Base-by-base conservation (phyloP, 306 rosid species). In the Datisca glomerata region DNA sequence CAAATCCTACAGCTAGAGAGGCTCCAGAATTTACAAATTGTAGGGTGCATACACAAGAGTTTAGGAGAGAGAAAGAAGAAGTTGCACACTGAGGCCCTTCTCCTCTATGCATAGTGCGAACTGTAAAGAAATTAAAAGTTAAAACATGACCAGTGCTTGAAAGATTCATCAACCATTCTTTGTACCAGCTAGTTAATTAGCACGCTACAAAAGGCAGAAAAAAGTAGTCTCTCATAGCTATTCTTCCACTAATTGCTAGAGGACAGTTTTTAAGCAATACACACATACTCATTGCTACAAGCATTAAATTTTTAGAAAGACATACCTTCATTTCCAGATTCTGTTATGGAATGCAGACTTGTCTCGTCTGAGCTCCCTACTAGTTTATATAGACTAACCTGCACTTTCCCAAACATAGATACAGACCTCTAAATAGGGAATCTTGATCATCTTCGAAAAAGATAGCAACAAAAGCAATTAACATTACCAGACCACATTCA, bases 321-420 rank as follows among this genome's bases (percentile, higher is more conserved):
- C 53, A 51, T 55, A 79, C 96, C 92, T 81, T 75, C 73, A 32
- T 68, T 73, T 15, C 59, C 68, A 49, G 76, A 75, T 47, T 69
- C 71, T 59, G 79, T 79, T 60, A 81, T 81, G 7, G 61, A 53
- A 66, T 73, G 66, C 39, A 71, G 21, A 21, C 49, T 56, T 35
- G 49, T 61, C 56, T 67, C 70, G 18, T 51, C 61, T 17, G 67
- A 64, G 50, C 53, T 53, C 61, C 67, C 47, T 53, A 45, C 55
- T 51, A 79, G 68, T 56, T 71, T 67, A 70, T 78, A 81, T 17
- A 86, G 46, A 47, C 70, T 70, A 66, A 81, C 86, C 96, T 86
- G 46, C 86, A 69, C 42, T 43, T 33, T 22, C 46, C 45, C 66
- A 57, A 61, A 59, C 27, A 24, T 44, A 21, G 37, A 61, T 45